Evolutionary conservation across 163 green algal genomes (phyloP).

Genomic region (Chlorella variabilis): DNA sequence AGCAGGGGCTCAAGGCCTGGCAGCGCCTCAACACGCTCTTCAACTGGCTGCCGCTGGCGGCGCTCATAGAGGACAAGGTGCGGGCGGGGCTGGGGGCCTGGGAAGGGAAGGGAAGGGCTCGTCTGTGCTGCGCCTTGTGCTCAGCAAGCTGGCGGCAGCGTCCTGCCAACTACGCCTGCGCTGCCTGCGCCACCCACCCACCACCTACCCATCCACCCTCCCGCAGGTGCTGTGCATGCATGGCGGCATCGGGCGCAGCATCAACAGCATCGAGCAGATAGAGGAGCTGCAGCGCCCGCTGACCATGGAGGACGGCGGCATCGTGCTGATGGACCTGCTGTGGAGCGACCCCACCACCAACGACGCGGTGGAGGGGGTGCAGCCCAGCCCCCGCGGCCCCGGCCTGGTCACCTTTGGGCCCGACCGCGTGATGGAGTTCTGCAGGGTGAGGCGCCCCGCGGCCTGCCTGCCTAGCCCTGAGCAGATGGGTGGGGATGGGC

Average conservation of each 20-base stretch:
- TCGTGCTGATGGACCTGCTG: slow-evolving; percentile 96
- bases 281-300: slow-evolving; percentile 83
- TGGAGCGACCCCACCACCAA: slow-evolving; percentile 98
- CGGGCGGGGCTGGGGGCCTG: too few species aligned
- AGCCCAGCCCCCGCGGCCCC: slow-evolving; percentile 90
- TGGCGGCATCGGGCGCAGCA: slow-evolving; percentile 88
- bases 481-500: not conserved
- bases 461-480: too few species aligned
- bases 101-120: too few species aligned
- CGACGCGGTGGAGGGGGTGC: slow-evolving; percentile 95
- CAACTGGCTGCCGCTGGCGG: slow-evolving; percentile 98
- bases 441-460: slow-evolving; percentile 83
- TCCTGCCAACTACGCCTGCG: too few species aligned
- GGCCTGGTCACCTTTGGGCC: slow-evolving; percentile 98
- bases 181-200: too few species aligned
- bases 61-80: slow-evolving; percentile 91
- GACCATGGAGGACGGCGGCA: slow-evolving; percentile 96
- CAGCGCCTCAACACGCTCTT: slow-evolving; percentile 94
- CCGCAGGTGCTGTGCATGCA: slow-evolving; percentile 97
- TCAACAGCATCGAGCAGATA: slow-evolving; percentile 86
- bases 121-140: too few species aligned
- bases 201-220: not conserved
- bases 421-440: slow-evolving; percentile 98
- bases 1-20: slow-evolving; percentile 86
- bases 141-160: too few species aligned